Evolutionary conservation across 108 stramenopile species (phyloP).

Genomic region (Cylindrotheca fusiformis): DNA sequence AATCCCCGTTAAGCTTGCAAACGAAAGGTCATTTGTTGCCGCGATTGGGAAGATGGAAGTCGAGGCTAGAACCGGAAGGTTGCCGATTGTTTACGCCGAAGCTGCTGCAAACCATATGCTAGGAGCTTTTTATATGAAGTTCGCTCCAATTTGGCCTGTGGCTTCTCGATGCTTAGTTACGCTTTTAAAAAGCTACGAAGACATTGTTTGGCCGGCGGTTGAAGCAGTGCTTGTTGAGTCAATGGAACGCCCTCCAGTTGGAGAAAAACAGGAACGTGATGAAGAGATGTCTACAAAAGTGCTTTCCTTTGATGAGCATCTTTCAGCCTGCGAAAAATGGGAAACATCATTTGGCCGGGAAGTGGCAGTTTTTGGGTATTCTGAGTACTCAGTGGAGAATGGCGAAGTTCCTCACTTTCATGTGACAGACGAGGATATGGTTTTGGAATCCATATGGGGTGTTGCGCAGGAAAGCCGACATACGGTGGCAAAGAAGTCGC

Average conservation of each 20-base stretch:
- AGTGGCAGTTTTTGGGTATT: slow-evolving; percentile 39
- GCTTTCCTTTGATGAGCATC: slow-evolving; percentile 26
- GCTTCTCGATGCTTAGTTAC: slow-evolving; percentile 53
- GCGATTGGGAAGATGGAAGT: slow-evolving; percentile 64
- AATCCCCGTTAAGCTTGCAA: slow-evolving; percentile 49
- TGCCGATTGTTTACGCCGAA: slow-evolving; percentile 77
- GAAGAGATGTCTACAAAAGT: not conserved
- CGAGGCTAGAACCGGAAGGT: slow-evolving; percentile 57
- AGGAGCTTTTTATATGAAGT: slow-evolving; percentile 74
- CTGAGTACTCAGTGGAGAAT: slow-evolving; percentile 16
- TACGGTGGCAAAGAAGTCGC: slow-evolving; percentile 63
- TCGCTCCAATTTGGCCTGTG: slow-evolving; percentile 73
- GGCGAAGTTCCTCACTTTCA: slow-evolving; percentile 53
- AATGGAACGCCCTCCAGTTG: slow-evolving; percentile 26
- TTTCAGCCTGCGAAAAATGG: slow-evolving; percentile 52
- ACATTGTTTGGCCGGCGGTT: slow-evolving; percentile 55
- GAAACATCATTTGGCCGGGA: slow-evolving; percentile 49
- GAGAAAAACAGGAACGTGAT: not conserved
- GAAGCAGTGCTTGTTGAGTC: slow-evolving; percentile 38
- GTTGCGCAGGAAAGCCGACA: slow-evolving; percentile 58
- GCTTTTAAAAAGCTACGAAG: slow-evolving; percentile 48
- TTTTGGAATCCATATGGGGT: slow-evolving; percentile 60
- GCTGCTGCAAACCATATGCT: slow-evolving; percentile 74
- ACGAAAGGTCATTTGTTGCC: slow-evolving; percentile 55
- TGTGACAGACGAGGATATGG: slow-evolving; percentile 49